Base-by-base conservation (phyloP, 345 rosid genomes). In the Anastatica hierochuntica region DNA sequence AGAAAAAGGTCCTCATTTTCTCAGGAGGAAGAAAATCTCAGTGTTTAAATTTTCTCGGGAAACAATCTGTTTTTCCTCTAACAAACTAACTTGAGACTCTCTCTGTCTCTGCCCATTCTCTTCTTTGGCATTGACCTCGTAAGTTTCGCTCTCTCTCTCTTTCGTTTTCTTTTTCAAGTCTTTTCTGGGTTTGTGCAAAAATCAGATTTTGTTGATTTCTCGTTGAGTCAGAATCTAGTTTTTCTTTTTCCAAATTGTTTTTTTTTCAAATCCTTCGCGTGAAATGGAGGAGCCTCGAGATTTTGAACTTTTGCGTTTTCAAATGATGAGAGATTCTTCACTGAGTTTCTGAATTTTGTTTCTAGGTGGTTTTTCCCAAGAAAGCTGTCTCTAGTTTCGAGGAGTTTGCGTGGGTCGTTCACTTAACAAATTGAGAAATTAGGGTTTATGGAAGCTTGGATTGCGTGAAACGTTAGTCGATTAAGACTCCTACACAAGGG, bases 101-200 rank as follows among this genome's bases (percentile, higher is more conserved):
- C 43, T 64, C 62, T 64, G 60, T 64, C 43, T 48, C 39, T 26
- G 42, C 15, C 37, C 18, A 21, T 38, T 56, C 34, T 57, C 54
- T n/a, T n/a, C n/a, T n/a, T n/a, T n/a, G n/a, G n/a, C 54, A 58
- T 66, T 58, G 71, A 66, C 65, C 65, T 66, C 65, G 71, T 66
- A 51, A 58, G 71, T 45, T 59, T 59, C 71, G 43, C 55, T 66
- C 19, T 51, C 30, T 34, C 35, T 44, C 5, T 17, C 2, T 40
- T 10, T 24, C 0, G 14, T 19, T 9, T 18, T 13, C 13, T 14
- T 10, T 39, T 40, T 63, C 27, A 43, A 53, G 9, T 37, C 9
- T 26, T 42, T 39, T 64, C 69, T n/a, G 44, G 29, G 52, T 48
- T 24, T 17, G 17, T 40, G 19, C 16, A 54, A 65, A 49, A 31